Conservation (phyloP, 139 green algal species). For the Chlamydomonas eustigma region DNA sequence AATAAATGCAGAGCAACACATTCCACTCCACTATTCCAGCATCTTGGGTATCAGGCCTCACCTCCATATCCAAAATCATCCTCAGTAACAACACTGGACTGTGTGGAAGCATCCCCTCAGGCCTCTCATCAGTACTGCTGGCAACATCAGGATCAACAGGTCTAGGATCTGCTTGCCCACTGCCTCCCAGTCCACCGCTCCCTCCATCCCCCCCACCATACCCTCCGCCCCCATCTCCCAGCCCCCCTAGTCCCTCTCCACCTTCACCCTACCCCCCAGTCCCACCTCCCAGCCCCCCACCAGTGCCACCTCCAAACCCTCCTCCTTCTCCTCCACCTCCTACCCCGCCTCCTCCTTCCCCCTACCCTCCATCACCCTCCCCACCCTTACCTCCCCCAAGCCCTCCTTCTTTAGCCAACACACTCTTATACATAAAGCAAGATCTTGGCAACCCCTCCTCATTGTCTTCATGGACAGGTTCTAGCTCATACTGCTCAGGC, state of each 20-base stretch:
- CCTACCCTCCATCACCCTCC: background rate
- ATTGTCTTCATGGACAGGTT: background rate
- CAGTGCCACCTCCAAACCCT: background rate
- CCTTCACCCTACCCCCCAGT: background rate
- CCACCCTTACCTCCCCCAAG: background rate
- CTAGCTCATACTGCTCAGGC: background rate
- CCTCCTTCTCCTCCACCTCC: background rate
- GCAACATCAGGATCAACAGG: background rate
- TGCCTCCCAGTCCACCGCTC: background rate
- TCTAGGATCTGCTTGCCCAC: conserved; percentile 1
- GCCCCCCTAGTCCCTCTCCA: background rate
- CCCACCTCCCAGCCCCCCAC: background rate
- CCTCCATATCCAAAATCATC: conserved; percentile 1
- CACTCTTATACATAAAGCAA: background rate
- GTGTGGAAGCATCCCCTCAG: conserved; percentile 10
- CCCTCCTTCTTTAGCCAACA: background rate
- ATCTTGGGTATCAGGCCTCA: conserved; percentile 2
- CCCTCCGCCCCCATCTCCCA: background rate
- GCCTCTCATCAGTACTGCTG: background rate
- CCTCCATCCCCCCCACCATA: background rate
- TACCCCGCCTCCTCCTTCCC: no score
- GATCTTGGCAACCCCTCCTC: background rate
- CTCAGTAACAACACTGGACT: conserved; percentile 4
- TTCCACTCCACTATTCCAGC: conserved; percentile 4
- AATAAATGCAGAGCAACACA: background rate